These are phyloP conservation scores for Puccinia triticina DNA, from an alignment of 1,284 basidiomycete genomes.

Conservation along the genomic window DNA sequence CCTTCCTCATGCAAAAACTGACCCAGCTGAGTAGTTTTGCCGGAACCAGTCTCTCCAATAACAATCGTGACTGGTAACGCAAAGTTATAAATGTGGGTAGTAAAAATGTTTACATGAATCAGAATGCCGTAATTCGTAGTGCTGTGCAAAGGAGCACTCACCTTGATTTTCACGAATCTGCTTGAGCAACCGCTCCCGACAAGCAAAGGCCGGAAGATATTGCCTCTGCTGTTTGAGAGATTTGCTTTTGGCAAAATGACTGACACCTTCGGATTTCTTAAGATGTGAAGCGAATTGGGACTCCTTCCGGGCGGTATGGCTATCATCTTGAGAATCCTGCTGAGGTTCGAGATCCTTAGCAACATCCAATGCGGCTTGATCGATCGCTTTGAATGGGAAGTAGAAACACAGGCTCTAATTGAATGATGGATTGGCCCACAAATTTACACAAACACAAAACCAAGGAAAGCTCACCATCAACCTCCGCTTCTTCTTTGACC, in stretches of 20 bases:
- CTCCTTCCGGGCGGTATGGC: conserved; percentile 78
- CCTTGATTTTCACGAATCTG: conserved; percentile 89
- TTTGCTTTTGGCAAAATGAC: conserved; percentile 77
- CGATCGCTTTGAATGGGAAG: conserved; percentile 28
- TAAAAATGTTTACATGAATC: not conserved
- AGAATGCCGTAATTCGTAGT: not conserved
- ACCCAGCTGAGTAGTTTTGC: conserved; percentile 88
- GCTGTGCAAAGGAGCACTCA: not conserved
- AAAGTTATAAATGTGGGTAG: not conserved
- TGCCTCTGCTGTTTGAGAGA: conserved; percentile 94
- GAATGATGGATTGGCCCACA: conserved; percentile 14
- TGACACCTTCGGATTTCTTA: conserved; percentile 70
- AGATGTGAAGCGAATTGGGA: conserved; percentile 94
- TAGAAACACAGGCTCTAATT: conserved; percentile 11
- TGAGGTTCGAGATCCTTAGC: conserved; percentile 60
- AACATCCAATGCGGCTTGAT: conserved; percentile 60
- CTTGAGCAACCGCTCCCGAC: conserved; percentile 87
- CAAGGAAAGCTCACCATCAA: conserved; percentile 57
- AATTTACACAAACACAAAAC: conserved; percentile 20
- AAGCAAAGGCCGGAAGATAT: conserved; percentile 96
- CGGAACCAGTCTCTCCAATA: conserved; percentile 92
- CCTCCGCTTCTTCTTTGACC: conserved; percentile 89
- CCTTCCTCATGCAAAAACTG: conserved; percentile 96
- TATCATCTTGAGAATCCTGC: conserved; percentile 58
- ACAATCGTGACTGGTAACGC: conserved; percentile 72